Evolutionary conservation across 106 monocot genomes (phyloP).

Genomic region (Vanilla planifolia): DNA sequence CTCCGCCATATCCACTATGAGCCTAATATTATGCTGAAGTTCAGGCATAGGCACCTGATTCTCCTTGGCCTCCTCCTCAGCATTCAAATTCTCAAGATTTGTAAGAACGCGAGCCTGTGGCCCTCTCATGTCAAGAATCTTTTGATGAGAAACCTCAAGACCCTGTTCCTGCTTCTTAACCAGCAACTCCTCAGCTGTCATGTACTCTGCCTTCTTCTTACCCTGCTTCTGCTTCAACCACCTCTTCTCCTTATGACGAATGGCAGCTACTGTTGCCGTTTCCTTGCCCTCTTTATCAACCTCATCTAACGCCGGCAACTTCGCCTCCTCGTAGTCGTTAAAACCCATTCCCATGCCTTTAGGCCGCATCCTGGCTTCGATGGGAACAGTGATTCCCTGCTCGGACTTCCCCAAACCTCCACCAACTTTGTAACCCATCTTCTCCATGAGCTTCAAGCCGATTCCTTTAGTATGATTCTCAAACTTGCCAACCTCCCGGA

Average conservation of each 20-base stretch:
- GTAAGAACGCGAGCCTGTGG: conserved; percentile 75
- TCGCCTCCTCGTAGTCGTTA: conserved; percentile 79
- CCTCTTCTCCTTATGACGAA: conserved; percentile 42
- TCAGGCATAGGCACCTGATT: conserved; percentile 90
- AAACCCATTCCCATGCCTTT: conserved; percentile 89
- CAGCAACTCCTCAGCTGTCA: conserved; percentile 78
- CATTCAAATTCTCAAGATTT: conserved; percentile 81
- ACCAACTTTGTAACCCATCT: conserved; percentile 82
- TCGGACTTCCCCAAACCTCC: conserved; percentile 73
- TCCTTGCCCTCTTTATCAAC: conserved; percentile 21
- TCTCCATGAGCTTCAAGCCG: conserved; percentile 60
- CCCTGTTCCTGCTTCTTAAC: conserved; percentile 73
- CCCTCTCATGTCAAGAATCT: conserved; percentile 93
- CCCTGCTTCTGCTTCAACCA: conserved; percentile 76
- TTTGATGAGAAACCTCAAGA: conserved; percentile 64
- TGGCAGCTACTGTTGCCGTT: background rate
- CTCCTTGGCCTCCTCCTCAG: conserved; percentile 65
- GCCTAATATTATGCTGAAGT: conserved; percentile 80
- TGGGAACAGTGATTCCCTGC: conserved; percentile 65
- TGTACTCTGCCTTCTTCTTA: conserved; percentile 46
- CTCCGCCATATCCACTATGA: conserved; percentile 74
- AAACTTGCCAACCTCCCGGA: conserved; percentile 34
- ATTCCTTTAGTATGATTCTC: conserved; percentile 52
- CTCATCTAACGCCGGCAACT: conserved; percentile 48
- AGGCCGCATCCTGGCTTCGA: conserved; percentile 61